phyloP scores from a whole-genome alignment of 495 filamentous ascomycete species.

The Lichenothelia convexa region DNA sequence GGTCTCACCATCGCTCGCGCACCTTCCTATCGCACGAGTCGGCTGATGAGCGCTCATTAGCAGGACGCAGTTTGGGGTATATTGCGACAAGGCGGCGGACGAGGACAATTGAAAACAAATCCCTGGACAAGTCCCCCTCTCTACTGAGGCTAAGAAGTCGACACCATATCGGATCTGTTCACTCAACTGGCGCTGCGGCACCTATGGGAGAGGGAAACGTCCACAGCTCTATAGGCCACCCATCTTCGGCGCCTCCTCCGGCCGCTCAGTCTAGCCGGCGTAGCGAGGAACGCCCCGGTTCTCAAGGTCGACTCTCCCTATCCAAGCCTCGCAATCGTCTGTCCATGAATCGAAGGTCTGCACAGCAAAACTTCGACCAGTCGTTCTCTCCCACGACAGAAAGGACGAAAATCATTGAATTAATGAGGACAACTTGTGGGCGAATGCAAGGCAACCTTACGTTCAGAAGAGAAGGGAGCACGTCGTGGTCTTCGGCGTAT shows the following conservation, averaged over 20 bases:
- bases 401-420: slow-evolving; percentile 32
- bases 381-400: slow-evolving; percentile 3
- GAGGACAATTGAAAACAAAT: slow-evolving; percentile 21
- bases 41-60: slow-evolving; percentile 10
- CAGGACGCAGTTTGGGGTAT: neutral
- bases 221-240: slow-evolving; percentile 14
- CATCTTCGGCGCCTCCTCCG: slow-evolving; percentile 9
- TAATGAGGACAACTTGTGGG: slow-evolving; percentile 52
- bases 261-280: slow-evolving; percentile 8
- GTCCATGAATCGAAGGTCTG: slow-evolving; percentile 5
- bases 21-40: no score
- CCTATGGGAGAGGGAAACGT: slow-evolving; percentile 14
- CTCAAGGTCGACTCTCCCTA: slow-evolving; percentile 5
- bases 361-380: slow-evolving; percentile 4
- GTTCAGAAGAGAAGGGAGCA: slow-evolving; percentile 35
- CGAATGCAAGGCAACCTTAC: slow-evolving; percentile 52
- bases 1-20: no score
- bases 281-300: slow-evolving; percentile 8
- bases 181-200: slow-evolving; percentile 10
- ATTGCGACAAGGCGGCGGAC: slow-evolving; percentile 17
- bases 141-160: slow-evolving; percentile 15
- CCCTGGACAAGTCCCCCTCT: slow-evolving; percentile 16
- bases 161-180: slow-evolving; percentile 23
- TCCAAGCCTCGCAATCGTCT: slow-evolving; percentile 8
- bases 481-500: slow-evolving; percentile 39